These are phyloP conservation scores for Fusarium compactum DNA, from an alignment of 2,329 filamentous ascomycete genomes.

Conservation along the genomic window DNA sequence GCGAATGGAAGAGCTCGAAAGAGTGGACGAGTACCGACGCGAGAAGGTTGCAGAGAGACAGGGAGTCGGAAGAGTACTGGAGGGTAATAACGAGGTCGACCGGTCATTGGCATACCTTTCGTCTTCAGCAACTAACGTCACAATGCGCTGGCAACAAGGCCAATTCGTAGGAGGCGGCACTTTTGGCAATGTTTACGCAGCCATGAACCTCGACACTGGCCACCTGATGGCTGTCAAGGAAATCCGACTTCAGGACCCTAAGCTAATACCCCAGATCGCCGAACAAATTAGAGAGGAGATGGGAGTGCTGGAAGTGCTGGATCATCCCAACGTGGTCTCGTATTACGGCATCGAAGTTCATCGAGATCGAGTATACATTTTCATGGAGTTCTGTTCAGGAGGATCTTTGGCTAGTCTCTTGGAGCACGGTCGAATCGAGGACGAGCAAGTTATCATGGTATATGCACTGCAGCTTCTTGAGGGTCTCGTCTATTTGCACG, in stretches of 20 bases:
- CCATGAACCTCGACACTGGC: constrained; percentile 95
- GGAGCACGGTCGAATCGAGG: constrained; percentile 96
- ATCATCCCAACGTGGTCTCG: constrained; percentile 97
- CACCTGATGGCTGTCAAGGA: constrained; percentile 99
- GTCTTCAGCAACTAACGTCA: constrained; percentile 93
- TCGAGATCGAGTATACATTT: constrained; percentile 99
- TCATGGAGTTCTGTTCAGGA: constrained; percentile 99
- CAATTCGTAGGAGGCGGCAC: constrained; percentile 97
- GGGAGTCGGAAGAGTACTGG: constrained; percentile 88
- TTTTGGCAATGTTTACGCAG: constrained; percentile 96
- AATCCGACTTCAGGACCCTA: constrained; percentile 95
- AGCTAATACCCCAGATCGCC: constrained; percentile 93
- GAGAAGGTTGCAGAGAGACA: constrained; percentile 87
- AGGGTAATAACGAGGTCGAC: constrained; percentile 95
- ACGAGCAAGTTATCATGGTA: constrained; percentile 97
- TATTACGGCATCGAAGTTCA: constrained; percentile 99
- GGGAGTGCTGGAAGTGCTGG: constrained; percentile 92
- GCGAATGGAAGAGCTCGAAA: constrained; percentile 77
- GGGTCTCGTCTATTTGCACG: constrained; percentile 92
- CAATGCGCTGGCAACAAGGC: constrained; percentile 98
- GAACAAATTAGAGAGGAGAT: constrained; percentile 97
- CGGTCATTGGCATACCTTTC: constrained; percentile 93
- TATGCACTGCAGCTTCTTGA: constrained; percentile 95
- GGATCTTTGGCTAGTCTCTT: constrained; percentile 90
- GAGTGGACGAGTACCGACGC: constrained; percentile 82